These are phyloP conservation scores for Trametes sp. DNA, from an alignment of 1,284 basidiomycete genomes.

Conservation along the genomic window DNA sequence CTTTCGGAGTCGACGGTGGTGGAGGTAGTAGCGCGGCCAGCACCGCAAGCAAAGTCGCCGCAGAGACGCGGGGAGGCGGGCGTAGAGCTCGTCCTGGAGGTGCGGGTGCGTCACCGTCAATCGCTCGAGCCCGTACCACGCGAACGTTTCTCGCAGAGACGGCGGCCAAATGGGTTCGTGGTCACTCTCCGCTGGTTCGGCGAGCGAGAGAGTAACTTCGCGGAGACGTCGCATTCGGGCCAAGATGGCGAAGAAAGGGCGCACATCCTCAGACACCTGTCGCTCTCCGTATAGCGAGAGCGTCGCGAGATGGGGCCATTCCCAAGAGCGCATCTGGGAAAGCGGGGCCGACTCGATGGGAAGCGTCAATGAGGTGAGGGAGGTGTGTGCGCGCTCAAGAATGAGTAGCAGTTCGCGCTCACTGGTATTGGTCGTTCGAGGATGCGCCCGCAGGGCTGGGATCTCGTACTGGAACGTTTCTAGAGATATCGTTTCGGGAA, in stretches of 20 bases:
- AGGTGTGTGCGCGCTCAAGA: background rate
- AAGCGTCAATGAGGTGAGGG: background rate
- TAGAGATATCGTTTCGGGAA: background rate
- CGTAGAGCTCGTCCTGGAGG: conserved; percentile 9
- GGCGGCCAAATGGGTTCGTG: background rate
- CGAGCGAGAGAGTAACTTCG: background rate
- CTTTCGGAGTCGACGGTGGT: background rate
- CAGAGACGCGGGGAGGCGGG: background rate
- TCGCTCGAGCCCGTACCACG: conserved; percentile 5
- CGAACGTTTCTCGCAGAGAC: background rate
- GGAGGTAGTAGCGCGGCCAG: conserved; percentile 13
- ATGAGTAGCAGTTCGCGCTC: background rate
- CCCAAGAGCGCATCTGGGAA: background rate
- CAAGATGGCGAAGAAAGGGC: background rate
- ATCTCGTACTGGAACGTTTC: too few species aligned
- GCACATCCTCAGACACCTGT: background rate
- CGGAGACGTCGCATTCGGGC: background rate
- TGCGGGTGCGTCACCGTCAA: conserved; percentile 4
- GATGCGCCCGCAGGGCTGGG: background rate
- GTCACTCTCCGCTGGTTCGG: background rate
- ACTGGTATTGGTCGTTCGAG: background rate
- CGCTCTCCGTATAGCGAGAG: background rate
- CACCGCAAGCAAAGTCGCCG: background rate
- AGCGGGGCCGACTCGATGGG: background rate
- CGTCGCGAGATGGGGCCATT: background rate